Evolutionary conservation across 345 rosid genomes (phyloP).

Genomic region (Punica granatum): DNA sequence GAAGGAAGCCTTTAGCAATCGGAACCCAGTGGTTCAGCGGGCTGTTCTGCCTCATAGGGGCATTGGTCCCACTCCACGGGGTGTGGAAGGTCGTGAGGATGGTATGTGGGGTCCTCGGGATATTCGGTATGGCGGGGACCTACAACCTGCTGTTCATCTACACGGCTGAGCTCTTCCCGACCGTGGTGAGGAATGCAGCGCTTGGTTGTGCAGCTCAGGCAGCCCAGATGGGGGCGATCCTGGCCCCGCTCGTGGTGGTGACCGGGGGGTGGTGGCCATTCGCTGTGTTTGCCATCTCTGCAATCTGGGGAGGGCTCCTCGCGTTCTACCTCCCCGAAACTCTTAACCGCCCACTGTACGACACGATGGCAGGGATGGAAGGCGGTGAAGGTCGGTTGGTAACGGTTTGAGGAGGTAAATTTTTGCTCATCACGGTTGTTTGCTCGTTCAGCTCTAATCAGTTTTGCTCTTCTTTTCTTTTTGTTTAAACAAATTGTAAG

Average conservation of each 20-base stretch:
- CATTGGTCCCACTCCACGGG: constrained; percentile 30
- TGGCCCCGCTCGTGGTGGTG: constrained; percentile 84
- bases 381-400: constrained; percentile 28
- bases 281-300: constrained; percentile 56
- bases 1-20: constrained; percentile 73
- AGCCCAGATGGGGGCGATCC: constrained; percentile 78
- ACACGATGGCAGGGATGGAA: constrained; percentile 74
- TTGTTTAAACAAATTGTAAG: too few relatives aligned
- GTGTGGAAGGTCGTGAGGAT: constrained; percentile 57
- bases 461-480: too few relatives aligned
- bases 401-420: not conserved
- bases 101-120: constrained; percentile 72
- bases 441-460: too few relatives aligned
- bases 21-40: constrained; percentile 84
- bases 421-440: not conserved
- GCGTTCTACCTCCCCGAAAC: constrained; percentile 86
- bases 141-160: constrained; percentile 80
- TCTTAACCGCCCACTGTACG: constrained; percentile 66
- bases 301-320: constrained; percentile 60
- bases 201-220: constrained; percentile 82
- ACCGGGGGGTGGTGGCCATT: constrained; percentile 65
- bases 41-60: constrained; percentile 52
- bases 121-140: constrained; percentile 85
- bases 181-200: constrained; percentile 88
- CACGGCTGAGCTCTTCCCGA: constrained; percentile 78